Base-by-base conservation (phyloP, 2,329 filamentous ascomycete genomes). In the Sclerotinia spermophila region DNA sequence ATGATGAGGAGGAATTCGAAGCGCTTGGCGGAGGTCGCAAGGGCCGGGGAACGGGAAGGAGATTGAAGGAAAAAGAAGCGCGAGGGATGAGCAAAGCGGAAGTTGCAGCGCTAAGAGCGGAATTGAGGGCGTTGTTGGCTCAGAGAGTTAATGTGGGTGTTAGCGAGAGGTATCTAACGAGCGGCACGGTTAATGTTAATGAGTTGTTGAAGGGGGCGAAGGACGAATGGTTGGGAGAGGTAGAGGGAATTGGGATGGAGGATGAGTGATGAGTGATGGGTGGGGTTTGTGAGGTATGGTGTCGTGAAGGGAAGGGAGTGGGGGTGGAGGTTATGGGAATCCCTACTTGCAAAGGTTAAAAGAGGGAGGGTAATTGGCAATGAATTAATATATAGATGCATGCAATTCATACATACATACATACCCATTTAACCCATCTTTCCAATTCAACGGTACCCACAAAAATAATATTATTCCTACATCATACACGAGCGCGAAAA, bases 1-100 rank as follows among this genome's bases (percentile, higher is more conserved):
- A 97, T 79, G 94, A 98, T 78, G 92, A 89, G 72, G 94, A 97
- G 48, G 93, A 96, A 60, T 90, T 97, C 73, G 92, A 91, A 74
- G 81, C 85, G 53, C 85, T 84, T 1, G 82, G 82, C 11, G 87
- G 89, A 10, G 85, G 84, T 68, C 85, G 86, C 77, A 86, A 87
- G 64, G 90, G 92, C 0, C 85, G 93, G 48, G 93, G 93, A 11
- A 88, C 87, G 53, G 90, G 91, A 1, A 83, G 92, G 55, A 91
- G 90, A 81, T 85, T 88, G 81, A 92, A 92, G 81, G 91, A 96
- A 79, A 88, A 90, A 77, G 88, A 90, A 81, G 89, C 89, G 11
- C 85, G 87, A 66, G 83, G 81, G 10, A 79, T 94, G 76, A 89
- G 85, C 3, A 97, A 96, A 81, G 89, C 84, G 0, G 92, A 97